Conservation (phyloP, 805 yeast genomes). For the Yarrowia yakushimensis region DNA sequence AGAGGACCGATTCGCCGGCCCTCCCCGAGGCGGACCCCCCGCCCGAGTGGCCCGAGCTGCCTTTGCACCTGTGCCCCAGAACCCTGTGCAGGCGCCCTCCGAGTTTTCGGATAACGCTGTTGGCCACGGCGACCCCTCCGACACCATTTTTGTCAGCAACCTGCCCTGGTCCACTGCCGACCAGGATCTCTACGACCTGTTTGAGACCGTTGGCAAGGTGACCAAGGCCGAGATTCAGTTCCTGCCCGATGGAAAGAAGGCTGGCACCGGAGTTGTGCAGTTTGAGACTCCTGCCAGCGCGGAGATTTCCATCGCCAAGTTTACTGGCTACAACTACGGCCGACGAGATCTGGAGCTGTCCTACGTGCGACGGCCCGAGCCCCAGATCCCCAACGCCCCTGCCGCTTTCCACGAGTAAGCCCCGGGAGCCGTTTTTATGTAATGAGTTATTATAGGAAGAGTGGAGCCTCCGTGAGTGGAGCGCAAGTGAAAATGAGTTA, state of each 20-base stretch:
- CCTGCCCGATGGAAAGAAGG: slow-evolving; percentile 58
- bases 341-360: slow-evolving; percentile 67
- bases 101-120: slow-evolving; percentile 64
- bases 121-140: slow-evolving; percentile 60
- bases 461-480: slow-evolving; percentile 22
- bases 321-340: slow-evolving; percentile 81
- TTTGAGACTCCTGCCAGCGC: slow-evolving; percentile 67
- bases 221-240: slow-evolving; percentile 70
- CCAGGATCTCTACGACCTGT: slow-evolving; percentile 77
- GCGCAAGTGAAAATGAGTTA: slow-evolving; percentile 19
- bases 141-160: slow-evolving; percentile 65
- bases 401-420: slow-evolving; percentile 22
- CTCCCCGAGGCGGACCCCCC: slow-evolving; percentile 24
- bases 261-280: slow-evolving; percentile 83
- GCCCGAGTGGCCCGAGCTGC: slow-evolving; percentile 24
- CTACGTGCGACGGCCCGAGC: slow-evolving; percentile 49
- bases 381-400: slow-evolving; percentile 21
- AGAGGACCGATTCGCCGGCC: slow-evolving; percentile 51
- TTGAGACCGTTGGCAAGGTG: slow-evolving; percentile 78
- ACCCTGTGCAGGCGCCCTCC: slow-evolving; percentile 30
- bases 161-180: slow-evolving; percentile 87
- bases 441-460: slow-evolving; percentile 24
- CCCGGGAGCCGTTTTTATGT: not conserved
- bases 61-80: slow-evolving; percentile 14
- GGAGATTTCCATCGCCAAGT: slow-evolving; percentile 65